These are phyloP conservation scores for Talaromyces sp. DNA, from an alignment of 2,329 filamentous ascomycete genomes.

Conservation along the genomic window DNA sequence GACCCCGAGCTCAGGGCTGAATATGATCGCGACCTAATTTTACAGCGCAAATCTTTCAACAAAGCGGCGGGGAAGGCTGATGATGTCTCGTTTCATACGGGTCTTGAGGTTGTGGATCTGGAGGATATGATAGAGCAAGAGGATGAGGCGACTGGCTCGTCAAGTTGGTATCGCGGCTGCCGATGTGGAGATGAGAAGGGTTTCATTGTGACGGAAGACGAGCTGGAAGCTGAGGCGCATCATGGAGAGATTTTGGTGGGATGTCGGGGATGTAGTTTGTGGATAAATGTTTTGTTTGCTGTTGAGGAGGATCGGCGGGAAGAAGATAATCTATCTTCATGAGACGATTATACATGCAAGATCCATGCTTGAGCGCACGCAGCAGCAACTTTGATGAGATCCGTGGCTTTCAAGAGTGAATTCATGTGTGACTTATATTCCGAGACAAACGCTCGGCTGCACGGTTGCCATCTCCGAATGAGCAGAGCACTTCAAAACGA, in stretches of 20 bases:
- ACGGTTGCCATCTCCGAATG: background rate
- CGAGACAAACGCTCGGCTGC: background rate
- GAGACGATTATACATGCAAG: background rate
- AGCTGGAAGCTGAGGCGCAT: constrained; percentile 50
- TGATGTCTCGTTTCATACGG: constrained; percentile 43
- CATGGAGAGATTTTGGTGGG: constrained; percentile 58
- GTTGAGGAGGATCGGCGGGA: constrained; percentile 32
- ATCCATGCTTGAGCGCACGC: background rate
- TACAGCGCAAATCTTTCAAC: constrained; percentile 27
- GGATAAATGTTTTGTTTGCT: constrained; percentile 59
- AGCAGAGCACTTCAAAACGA: background rate
- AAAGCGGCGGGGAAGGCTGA: constrained; percentile 23
- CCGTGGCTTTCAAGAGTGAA: background rate
- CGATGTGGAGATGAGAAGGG: constrained; percentile 58
- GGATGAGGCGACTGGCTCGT: constrained; percentile 34
- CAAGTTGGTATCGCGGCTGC: constrained; percentile 54
- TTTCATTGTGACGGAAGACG: constrained; percentile 53
- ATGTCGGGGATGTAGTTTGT: constrained; percentile 62
- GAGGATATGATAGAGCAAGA: constrained; percentile 50
- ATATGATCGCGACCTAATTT: constrained; percentile 48
- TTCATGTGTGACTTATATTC: background rate
- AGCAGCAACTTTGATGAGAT: background rate
- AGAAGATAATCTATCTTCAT: background rate
- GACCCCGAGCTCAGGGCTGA: constrained; percentile 43
- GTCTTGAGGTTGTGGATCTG: constrained; percentile 57